phyloP scores from a whole-genome alignment of 2,329 filamentous ascomycete species.

The Trichoderma breve region DNA sequence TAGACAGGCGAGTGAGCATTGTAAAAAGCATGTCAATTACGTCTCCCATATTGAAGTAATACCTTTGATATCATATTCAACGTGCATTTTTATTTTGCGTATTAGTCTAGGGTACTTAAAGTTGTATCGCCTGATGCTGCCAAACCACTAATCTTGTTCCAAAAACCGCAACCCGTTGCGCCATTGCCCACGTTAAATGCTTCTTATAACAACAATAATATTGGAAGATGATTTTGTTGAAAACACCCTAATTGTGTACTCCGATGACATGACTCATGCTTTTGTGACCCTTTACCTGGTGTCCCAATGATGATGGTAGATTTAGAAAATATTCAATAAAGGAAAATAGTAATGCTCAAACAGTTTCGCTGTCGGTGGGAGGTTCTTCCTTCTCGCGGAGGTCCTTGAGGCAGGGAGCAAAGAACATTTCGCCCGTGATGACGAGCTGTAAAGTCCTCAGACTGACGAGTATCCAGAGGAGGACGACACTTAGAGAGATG shows the following conservation, averaged over 20 bases:
- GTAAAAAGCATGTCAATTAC: not conserved
- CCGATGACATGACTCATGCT: not conserved
- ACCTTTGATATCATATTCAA: not conserved
- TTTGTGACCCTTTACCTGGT: not conserved
- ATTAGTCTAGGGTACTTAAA: not conserved
- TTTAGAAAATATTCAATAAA: not conserved
- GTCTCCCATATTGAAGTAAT: not conserved
- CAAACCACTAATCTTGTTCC: not conserved
- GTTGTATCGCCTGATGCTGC: not conserved
- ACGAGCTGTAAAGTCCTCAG: conserved; percentile 39
- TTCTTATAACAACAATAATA: not conserved
- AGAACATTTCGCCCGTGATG: conserved; percentile 43
- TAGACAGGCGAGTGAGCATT: not conserved
- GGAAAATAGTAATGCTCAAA: not conserved
- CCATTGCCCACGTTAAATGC: not conserved
- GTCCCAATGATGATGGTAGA: not conserved
- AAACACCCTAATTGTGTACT: not conserved
- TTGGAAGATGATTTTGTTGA: not conserved
- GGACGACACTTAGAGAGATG: conserved; percentile 40
- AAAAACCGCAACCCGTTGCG: not conserved
- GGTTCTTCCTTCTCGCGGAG: conserved; percentile 34
- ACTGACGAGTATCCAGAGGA: conserved; percentile 44
- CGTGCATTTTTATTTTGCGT: not conserved
- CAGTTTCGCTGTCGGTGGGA: conserved; percentile 18
- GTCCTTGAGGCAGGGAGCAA: conserved; percentile 44